Percentiles rank a stretch among this genome's conserved stretches.
These are phyloP conservation scores for Phytophthora sp. DNA, from an alignment of 352 stramenopile species.

Conservation along the genomic window DNA sequence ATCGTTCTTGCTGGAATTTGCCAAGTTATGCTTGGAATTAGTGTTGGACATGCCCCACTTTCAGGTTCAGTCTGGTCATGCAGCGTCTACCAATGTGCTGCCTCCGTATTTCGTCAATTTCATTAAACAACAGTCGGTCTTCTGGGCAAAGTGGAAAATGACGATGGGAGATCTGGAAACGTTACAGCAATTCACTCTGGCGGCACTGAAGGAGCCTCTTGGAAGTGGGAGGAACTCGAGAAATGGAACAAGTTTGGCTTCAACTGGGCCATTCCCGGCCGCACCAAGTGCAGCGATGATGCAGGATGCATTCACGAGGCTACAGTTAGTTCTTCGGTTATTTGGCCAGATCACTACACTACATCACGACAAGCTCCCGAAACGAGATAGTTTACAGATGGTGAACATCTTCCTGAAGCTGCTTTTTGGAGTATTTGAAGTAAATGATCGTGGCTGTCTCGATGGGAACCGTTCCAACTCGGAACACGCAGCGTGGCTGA, in stretches of 20 bases:
- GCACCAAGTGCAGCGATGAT: constrained; percentile 59
- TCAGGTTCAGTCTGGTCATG: constrained; percentile 46
- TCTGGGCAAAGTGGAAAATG: constrained; percentile 85
- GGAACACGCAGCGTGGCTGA: constrained; percentile 60
- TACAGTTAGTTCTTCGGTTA: constrained; percentile 72
- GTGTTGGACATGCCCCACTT: constrained; percentile 83
- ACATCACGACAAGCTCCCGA: constrained; percentile 55
- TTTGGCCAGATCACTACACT: constrained; percentile 72
- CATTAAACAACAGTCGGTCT: constrained; percentile 73
- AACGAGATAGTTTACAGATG: constrained; percentile 53
- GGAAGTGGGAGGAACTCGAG: constrained; percentile 21
- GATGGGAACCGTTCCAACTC: constrained; percentile 41
- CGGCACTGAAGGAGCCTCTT: constrained; percentile 66
- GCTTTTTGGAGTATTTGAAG: constrained; percentile 67
- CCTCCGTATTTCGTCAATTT: constrained; percentile 89
- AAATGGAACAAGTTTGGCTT: constrained; percentile 3
- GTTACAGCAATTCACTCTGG: constrained; percentile 62
- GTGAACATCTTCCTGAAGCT: constrained; percentile 61
- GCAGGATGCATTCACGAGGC: constrained; percentile 77
- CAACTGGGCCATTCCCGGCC: constrained; percentile 44
- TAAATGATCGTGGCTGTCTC: constrained; percentile 57
- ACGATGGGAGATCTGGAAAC: constrained; percentile 56
- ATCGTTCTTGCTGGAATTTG: constrained; percentile 74
- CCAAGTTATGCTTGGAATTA: constrained; percentile 78
- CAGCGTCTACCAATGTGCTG: constrained; percentile 68